Conservation (phyloP, 805 yeast genomes). For the Candida boleticola region DNA sequence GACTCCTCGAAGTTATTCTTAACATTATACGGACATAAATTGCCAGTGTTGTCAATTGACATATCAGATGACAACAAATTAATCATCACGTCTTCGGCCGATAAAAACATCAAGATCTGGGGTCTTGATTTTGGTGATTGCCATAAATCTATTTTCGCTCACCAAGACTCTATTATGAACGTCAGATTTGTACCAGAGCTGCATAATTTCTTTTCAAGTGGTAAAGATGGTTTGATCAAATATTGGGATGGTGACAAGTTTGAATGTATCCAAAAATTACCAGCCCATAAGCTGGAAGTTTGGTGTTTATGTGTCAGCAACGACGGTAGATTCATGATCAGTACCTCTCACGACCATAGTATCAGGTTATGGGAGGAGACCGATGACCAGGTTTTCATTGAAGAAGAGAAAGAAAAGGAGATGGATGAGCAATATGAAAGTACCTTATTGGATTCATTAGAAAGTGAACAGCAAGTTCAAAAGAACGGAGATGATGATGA, state of each 20-base stretch:
- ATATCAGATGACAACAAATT: slow-evolving; percentile 86
- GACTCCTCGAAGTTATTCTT: slow-evolving; percentile 86
- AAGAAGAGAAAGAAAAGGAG: slow-evolving; percentile 95
- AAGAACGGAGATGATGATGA: slow-evolving; percentile 27
- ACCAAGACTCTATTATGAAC: slow-evolving; percentile 91
- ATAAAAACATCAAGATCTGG: slow-evolving; percentile 96
- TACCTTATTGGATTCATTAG: slow-evolving; percentile 71
- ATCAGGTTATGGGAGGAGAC: slow-evolving; percentile 92
- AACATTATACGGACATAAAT: slow-evolving; percentile 91
- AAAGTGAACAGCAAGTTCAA: slow-evolving; percentile 43
- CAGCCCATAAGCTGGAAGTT: slow-evolving; percentile 85
- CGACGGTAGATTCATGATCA: slow-evolving; percentile 68
- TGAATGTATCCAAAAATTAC: slow-evolving; percentile 84
- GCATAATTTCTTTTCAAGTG: slow-evolving; percentile 85
- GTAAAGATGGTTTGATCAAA: slow-evolving; percentile 86
- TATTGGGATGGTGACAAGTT: slow-evolving; percentile 99
- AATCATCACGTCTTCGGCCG: slow-evolving; percentile 92
- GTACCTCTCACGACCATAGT: slow-evolving; percentile 91
- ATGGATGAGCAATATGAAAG: slow-evolving; percentile 88
- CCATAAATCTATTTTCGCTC: slow-evolving; percentile 94
- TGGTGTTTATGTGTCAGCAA: slow-evolving; percentile 85
- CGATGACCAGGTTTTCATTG: slow-evolving; percentile 92
- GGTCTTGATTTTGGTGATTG: slow-evolving; percentile 99
- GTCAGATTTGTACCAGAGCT: slow-evolving; percentile 81
- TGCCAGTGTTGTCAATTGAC: slow-evolving; percentile 91